Evolutionary conservation across 441 rosid genomes (phyloP).

Genomic region (Eutrema salsugineum): DNA sequence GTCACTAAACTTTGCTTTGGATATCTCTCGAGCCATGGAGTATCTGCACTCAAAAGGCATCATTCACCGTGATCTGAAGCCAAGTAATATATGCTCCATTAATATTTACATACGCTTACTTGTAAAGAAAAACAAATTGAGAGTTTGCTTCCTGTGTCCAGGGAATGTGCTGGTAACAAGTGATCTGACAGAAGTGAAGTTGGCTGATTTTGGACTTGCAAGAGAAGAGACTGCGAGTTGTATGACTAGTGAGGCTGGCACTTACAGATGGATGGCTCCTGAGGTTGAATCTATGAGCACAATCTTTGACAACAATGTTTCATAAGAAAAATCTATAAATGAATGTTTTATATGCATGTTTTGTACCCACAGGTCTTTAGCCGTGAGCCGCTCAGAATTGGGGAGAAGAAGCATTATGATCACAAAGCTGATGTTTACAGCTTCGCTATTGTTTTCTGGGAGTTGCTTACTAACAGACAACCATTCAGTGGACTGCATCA

Average conservation of each 20-base stretch:
- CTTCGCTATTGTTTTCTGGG: slow-evolving; percentile 66
- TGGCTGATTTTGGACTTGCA: slow-evolving; percentile 65
- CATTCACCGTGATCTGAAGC: slow-evolving; percentile 77
- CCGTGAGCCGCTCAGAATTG: slow-evolving; percentile 35
- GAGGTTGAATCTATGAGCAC: slow-evolving; percentile 42
- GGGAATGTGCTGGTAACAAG: slow-evolving; percentile 58
- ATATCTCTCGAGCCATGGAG: slow-evolving; percentile 67
- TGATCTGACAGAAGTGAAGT: slow-evolving; percentile 41
- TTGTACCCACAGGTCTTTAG: slow-evolving; percentile 41
- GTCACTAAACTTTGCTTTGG: slow-evolving; percentile 48
- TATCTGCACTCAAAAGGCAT: slow-evolving; percentile 61
- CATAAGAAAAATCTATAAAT: not conserved
- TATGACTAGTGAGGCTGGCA: slow-evolving; percentile 72
- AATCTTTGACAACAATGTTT: not conserved
- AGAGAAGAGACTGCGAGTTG: slow-evolving; percentile 40
- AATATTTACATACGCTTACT: not conserved
- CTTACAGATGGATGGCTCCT: slow-evolving; percentile 83
- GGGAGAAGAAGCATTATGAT: slow-evolving; percentile 53
- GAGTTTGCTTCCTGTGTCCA: slow-evolving; percentile 9
- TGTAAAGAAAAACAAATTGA: not conserved
- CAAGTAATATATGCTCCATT: slow-evolving; percentile 36
- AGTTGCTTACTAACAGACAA: slow-evolving; percentile 49
- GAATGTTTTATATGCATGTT: not conserved
- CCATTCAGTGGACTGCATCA: slow-evolving; percentile 43
- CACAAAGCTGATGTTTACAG: slow-evolving; percentile 80